Evolutionary conservation across 2,329 filamentous ascomycete species (phyloP).

Genomic region (Colletotrichum phormii): DNA sequence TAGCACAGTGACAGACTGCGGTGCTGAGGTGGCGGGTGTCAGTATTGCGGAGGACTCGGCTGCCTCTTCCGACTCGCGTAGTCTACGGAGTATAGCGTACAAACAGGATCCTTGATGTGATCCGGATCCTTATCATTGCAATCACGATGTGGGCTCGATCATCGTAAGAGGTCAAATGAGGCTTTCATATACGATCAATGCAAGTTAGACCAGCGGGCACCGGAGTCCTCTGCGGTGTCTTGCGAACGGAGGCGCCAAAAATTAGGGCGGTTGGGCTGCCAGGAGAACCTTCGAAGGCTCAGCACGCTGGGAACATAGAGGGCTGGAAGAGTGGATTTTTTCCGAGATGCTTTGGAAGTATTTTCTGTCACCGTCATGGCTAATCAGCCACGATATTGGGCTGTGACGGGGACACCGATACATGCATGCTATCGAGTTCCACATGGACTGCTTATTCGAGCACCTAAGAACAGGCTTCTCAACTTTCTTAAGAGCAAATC

Average conservation of each 20-base stretch:
- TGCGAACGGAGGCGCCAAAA: neutral
- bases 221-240: neutral
- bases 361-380: neutral
- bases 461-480: neutral
- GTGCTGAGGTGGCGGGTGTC: neutral
- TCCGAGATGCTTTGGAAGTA: constrained; percentile 14
- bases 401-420: constrained; percentile 21
- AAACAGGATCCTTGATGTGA: neutral
- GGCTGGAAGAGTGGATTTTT: constrained; percentile 1
- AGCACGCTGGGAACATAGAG: neutral
- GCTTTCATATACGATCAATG: constrained; percentile 25
- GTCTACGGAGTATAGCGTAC: neutral
- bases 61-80: neutral
- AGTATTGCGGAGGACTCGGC: neutral
- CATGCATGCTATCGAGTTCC: constrained; percentile 14
- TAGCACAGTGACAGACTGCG: neutral
- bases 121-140: neutral
- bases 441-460: constrained; percentile 10
- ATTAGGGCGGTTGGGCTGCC: neutral
- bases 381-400: neutral
- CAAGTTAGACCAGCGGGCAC: neutral
- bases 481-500: neutral
- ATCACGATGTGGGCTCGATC: neutral
- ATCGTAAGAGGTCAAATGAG: constrained; percentile 22
- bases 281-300: neutral